These are phyloP conservation scores for Chrysanthemum lavandulifolium DNA, from an alignment of 129 eudicot genomes.

Conservation along the genomic window DNA sequence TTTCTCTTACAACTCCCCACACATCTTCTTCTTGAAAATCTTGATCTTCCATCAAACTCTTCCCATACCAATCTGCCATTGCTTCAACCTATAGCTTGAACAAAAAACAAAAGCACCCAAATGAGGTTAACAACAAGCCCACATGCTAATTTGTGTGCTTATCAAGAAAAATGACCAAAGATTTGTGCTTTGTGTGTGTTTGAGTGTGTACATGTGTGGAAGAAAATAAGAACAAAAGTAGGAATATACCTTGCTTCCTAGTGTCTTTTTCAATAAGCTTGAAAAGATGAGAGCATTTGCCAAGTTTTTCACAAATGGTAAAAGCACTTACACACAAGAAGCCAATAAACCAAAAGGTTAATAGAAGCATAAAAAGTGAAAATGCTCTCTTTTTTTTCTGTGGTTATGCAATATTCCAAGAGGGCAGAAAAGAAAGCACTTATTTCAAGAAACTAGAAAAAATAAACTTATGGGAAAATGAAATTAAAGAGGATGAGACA, in stretches of 20 bases:
- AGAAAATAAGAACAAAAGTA: conserved; percentile 31
- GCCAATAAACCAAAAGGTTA: conserved; percentile 33
- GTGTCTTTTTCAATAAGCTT: conserved; percentile 35
- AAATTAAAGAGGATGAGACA: conserved; percentile 37
- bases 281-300: conserved; percentile 25
- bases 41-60: conserved; percentile 41
- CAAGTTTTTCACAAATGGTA: conserved; percentile 29
- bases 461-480: conserved; percentile 33
- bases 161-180: conserved; percentile 22
- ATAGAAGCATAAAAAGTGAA: conserved; percentile 37
- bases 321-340: conserved; percentile 29
- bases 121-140: conserved; percentile 30
- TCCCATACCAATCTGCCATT: conserved; percentile 46
- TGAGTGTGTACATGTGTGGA: conserved; percentile 10
- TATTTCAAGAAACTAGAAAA: conserved; percentile 37
- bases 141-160: conserved; percentile 16
- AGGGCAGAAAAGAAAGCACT: conserved; percentile 29
- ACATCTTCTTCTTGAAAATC: conserved; percentile 53
- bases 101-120: conserved; percentile 14
- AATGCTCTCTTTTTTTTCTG: conserved; percentile 20
- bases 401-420: conserved; percentile 36
- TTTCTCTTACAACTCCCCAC: conserved; percentile 43
- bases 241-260: conserved; percentile 33
- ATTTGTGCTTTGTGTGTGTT: conserved; percentile 24
- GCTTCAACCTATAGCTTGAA: conserved; percentile 21